A percentile compares a stretch with the other conserved stretches of the same genome.
Evolutionary conservation across 2,329 filamentous ascomycete genomes (phyloP).

Genomic region (Penicillium crustosum): DNA sequence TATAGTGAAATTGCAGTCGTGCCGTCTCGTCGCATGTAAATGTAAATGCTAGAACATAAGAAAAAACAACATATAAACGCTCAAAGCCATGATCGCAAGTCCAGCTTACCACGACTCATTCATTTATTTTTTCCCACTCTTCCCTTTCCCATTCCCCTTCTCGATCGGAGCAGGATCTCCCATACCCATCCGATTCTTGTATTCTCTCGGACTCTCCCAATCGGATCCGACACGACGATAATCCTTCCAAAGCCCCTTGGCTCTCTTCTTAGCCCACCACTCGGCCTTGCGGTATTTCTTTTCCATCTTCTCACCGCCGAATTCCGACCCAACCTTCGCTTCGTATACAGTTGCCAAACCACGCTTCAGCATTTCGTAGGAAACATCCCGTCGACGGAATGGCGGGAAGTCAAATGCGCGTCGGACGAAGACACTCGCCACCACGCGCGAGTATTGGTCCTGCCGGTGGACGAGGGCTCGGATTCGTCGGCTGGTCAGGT

Average conservation of each 20-base stretch:
- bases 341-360: constrained; percentile 92
- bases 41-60: constrained; percentile 6
- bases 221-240: constrained; percentile 52
- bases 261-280: constrained; percentile 60
- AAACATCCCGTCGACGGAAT: constrained; percentile 71
- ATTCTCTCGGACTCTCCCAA: constrained; percentile 83
- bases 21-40: constrained; percentile 15
- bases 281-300: constrained; percentile 49
- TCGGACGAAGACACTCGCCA: constrained; percentile 79
- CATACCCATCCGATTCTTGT: constrained; percentile 65
- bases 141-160: constrained; percentile 18
- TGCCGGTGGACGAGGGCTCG: constrained; percentile 78
- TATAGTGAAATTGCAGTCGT: constrained; percentile 4
- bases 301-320: constrained; percentile 66
- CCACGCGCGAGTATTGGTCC: constrained; percentile 90
- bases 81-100: background rate
- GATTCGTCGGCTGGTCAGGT: constrained; percentile 70
- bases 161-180: constrained; percentile 31
- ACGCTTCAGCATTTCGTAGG: constrained; percentile 80
- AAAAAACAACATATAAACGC: background rate
- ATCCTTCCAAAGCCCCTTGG: constrained; percentile 71
- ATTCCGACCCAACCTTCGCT: constrained; percentile 85
- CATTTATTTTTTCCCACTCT: constrained; percentile 30
- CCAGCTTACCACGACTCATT: constrained; percentile 1
- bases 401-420: constrained; percentile 45